Evolutionary conservation across 805 yeast genomes (phyloP).

Genomic region (Vanderwaltozyma polyspora): DNA sequence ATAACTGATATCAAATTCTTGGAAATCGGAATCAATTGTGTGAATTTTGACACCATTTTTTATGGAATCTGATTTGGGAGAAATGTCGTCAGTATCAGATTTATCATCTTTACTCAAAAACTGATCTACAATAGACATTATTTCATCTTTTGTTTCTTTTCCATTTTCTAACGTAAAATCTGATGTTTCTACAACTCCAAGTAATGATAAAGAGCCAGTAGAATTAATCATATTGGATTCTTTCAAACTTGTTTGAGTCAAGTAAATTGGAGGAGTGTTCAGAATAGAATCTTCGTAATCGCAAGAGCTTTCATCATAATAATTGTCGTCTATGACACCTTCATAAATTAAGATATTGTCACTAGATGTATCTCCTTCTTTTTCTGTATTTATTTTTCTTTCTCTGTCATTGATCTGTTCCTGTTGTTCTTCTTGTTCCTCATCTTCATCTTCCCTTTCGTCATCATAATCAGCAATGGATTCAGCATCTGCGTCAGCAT

Average conservation of each 20-base stretch:
- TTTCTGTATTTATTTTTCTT: not conserved
- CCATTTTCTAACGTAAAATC: not conserved
- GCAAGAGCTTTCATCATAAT: not conserved
- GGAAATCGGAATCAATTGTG: no score
- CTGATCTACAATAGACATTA: not conserved
- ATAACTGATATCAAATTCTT: no score
- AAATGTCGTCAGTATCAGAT: not conserved
- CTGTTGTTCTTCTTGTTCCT: no score
- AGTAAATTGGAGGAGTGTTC: slow-evolving; percentile 8
- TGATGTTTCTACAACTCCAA: not conserved
- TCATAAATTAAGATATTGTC: not conserved
- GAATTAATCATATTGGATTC: not conserved
- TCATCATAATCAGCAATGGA: no score
- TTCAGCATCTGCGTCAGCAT: not conserved
- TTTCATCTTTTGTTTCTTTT: not conserved
- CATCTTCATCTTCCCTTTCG: no score
- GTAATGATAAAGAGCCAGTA: not conserved
- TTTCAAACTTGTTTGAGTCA: slow-evolving; percentile 4
- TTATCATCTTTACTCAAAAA: not conserved
- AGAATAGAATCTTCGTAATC: not conserved
- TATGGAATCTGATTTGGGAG: no score
- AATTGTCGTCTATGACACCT: not conserved
- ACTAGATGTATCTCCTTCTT: not conserved
- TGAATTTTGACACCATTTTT: no score
- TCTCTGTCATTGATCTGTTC: no score